These are phyloP conservation scores for Triticum dicoccoides DNA, from an alignment of 176 grass and related monocot genomes.

Conservation along the genomic window DNA sequence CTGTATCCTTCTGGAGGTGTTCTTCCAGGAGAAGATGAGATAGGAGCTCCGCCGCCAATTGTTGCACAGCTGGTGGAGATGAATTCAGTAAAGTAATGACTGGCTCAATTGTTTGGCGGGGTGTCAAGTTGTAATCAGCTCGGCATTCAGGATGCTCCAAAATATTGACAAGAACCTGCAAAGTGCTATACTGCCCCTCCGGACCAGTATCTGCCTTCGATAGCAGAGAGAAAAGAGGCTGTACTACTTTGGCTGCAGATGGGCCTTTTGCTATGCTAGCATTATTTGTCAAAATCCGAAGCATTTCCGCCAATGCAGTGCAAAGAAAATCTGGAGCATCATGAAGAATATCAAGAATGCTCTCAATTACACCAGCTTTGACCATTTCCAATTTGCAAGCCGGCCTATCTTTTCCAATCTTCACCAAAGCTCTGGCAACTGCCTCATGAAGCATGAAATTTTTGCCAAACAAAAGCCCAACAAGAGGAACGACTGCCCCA, in stretches of 20 bases:
- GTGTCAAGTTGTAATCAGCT: constrained; percentile 82
- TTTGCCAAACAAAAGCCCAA: constrained; percentile 89
- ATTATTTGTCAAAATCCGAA: constrained; percentile 98
- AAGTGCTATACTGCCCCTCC: constrained; percentile 92
- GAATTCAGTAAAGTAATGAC: constrained; percentile 85
- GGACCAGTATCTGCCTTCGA: constrained; percentile 77
- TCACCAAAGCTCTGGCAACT: constrained; percentile 85
- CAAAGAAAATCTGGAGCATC: constrained; percentile 98
- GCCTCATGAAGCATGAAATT: constrained; percentile 89
- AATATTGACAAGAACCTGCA: constrained; percentile 99
- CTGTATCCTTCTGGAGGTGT: constrained; percentile 81
- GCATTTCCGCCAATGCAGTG: constrained; percentile 83
- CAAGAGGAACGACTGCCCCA: constrained; percentile 86
- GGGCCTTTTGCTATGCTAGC: constrained; percentile 91
- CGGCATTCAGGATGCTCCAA: constrained; percentile 95
- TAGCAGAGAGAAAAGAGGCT: constrained; percentile 86
- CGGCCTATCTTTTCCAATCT: constrained; percentile 93
- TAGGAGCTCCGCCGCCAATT: constrained; percentile 88
- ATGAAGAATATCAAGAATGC: constrained; percentile 87
- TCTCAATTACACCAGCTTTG: constrained; percentile 93
- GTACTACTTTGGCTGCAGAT: constrained; percentile 96
- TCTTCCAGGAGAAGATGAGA: constrained; percentile 99
- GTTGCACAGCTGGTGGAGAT: constrained; percentile 89
- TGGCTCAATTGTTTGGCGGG: constrained; percentile 80
- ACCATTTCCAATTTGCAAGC: constrained; percentile 99